Base-by-base conservation (phyloP, 345 rosid genomes). In the Bretschneidera sinensis region DNA sequence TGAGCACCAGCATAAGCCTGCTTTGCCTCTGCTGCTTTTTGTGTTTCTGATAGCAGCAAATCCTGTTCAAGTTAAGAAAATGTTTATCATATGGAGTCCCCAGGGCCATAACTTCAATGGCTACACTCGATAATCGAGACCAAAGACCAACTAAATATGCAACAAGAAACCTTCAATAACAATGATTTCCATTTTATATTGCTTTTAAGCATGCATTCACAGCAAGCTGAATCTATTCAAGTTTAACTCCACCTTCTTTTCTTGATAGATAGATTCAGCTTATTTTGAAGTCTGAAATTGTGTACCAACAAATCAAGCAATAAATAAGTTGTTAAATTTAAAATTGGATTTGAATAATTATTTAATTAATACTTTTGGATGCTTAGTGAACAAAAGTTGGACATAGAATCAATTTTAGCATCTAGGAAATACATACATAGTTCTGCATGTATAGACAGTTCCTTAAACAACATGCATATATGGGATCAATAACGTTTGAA, bases 1-100 rank as follows among this genome's bases (percentile, higher is more conserved):
- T 83, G 78, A 24, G 77, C 77, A 62, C 66, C 69, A 17, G 64
- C 54, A 56, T 31, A 43, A 63, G 88, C 87, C 72, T 81, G 75
- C 55, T 75, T 77, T 55, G 89, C 83, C 74, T 86, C 95, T 65
- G 77, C 84, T 61, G 89, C 81, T 69, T 66, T 71, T 62, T 77
- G 73, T 31, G 73, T 78, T 74, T 88, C 86, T 66, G 82, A 75
- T 76, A 58, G 66, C 72, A 82, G 66, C 54, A 72, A 65, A 66
- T 65, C 85, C 99, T 94, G 80, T 53, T 45, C 19, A 65, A 19
- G 24, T 59, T 43, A 21, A 31, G 74, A 66, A 57, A 64, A 62
- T 21, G 9, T 56, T 61, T 65, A 63, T 47, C 54, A 66, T 47
- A 70, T 35, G 20, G 20, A 48, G 43, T 9, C 16, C 47, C 13